Percentiles rank a stretch among this genome's conserved stretches.
Evolutionary conservation across 305 asterid genomes (phyloP).

Genomic region (Fraxinus xanthoxyloides): DNA sequence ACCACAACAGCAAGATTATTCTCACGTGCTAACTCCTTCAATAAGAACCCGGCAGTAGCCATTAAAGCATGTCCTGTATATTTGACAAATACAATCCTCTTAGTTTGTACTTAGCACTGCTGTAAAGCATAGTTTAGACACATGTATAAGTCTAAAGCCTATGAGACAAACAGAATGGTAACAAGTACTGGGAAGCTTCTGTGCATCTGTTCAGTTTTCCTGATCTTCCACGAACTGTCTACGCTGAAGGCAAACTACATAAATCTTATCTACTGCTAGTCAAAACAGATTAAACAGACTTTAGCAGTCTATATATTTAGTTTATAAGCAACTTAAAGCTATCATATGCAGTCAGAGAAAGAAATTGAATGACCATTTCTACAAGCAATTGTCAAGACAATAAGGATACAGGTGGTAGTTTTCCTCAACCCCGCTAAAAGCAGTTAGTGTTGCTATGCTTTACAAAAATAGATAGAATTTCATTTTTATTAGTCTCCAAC

Average conservation of each 20-base stretch:
- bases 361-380: background rate
- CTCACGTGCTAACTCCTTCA: constrained; percentile 77
- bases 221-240: background rate
- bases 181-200: background rate
- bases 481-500: background rate
- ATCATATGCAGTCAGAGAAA: background rate
- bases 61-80: constrained; percentile 71
- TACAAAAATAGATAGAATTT: background rate
- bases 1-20: constrained; percentile 69
- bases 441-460: background rate
- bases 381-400: background rate
- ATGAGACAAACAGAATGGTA: background rate
- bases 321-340: background rate
- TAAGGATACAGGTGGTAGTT: background rate
- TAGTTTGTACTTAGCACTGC: background rate
- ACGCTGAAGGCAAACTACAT: constrained; percentile 11
- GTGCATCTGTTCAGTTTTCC: background rate
- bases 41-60: constrained; percentile 65
- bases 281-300: constrained; percentile 7
- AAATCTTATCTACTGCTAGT: background rate
- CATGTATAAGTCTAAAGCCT: background rate
- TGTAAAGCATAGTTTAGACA: constrained; percentile 2
- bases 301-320: background rate
- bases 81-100: constrained; percentile 21
- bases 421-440: background rate